Percentiles rank a stretch among this genome's conserved stretches.
Evolutionary conservation across 768 basidiomycete species (phyloP).

Genomic region (Cystobasidium onofrii): DNA sequence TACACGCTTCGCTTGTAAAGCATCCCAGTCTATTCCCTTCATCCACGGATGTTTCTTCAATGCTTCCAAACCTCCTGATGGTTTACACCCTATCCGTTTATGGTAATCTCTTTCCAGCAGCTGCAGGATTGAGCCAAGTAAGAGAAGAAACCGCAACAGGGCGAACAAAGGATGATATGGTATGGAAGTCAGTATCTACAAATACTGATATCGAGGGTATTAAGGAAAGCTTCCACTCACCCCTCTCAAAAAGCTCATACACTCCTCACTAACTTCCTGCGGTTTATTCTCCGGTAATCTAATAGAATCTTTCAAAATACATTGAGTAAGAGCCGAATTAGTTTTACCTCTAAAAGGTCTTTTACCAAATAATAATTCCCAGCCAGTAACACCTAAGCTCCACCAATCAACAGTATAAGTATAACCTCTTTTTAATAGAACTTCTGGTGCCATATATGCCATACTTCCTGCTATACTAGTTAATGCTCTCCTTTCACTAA

Average conservation of each 20-base stretch:
- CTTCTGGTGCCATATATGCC: slow-evolving; percentile 99
- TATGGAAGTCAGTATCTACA: no score
- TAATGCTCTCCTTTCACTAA: slow-evolving; percentile 76
- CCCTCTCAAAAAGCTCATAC: slow-evolving; percentile 68
- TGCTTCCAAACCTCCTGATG: slow-evolving; percentile 65
- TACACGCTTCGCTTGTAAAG: slow-evolving; percentile 56
- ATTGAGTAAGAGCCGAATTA: slow-evolving; percentile 82
- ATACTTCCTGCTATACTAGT: slow-evolving; percentile 94
- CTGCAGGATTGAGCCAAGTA: slow-evolving; percentile 48
- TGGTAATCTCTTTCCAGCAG: slow-evolving; percentile 75
- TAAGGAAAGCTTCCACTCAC: slow-evolving; percentile 51
- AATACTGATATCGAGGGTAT: slow-evolving; percentile 14
- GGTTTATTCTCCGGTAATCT: slow-evolving; percentile 86
- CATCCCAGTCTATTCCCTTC: slow-evolving; percentile 67
- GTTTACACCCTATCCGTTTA: slow-evolving; percentile 71
- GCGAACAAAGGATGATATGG: no score
- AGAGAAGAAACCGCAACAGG: no score
- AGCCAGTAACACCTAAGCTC: slow-evolving; percentile 89
- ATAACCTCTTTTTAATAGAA: slow-evolving; percentile 85
- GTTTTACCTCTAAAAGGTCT: slow-evolving; percentile 84
- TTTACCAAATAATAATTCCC: slow-evolving; percentile 82
- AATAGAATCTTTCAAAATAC: slow-evolving; percentile 77
- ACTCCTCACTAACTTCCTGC: slow-evolving; percentile 54
- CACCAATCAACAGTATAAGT: slow-evolving; percentile 89
- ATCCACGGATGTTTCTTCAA: slow-evolving; percentile 81